A percentile compares a stretch with the other conserved stretches of the same genome.
Evolutionary conservation across 2,329 filamentous ascomycete genomes (phyloP).

Genomic region (Samsoniella hepiali): DNA sequence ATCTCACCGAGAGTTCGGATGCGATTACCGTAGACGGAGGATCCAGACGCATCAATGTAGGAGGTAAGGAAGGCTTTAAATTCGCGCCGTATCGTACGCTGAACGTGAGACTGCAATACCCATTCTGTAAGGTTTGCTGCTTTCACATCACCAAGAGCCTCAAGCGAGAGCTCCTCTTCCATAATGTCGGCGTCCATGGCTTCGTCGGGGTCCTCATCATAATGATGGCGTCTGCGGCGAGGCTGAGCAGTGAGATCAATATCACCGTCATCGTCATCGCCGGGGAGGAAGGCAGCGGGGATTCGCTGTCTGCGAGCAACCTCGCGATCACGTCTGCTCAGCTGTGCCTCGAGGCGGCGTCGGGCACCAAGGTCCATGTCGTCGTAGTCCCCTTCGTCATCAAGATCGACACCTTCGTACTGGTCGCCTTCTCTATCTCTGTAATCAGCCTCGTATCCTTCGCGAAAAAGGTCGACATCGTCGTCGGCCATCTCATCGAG

Average conservation of each 20-base stretch:
- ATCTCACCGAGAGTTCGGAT: conserved; percentile 95
- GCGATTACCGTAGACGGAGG: conserved; percentile 90
- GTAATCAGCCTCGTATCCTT: conserved; percentile 72
- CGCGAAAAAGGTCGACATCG: conserved; percentile 73
- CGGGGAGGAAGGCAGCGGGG: conserved; percentile 70
- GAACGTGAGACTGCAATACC: conserved; percentile 85
- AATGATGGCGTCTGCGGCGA: conserved; percentile 79
- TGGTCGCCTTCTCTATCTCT: conserved; percentile 61
- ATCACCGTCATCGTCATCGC: conserved; percentile 81
- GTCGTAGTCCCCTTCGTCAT: conserved; percentile 74
- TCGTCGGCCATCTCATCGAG: conserved; percentile 81
- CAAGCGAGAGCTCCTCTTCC: conserved; percentile 90
- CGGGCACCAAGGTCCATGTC: conserved; percentile 64
- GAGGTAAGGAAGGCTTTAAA: conserved; percentile 98
- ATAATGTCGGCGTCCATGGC: conserved; percentile 91
- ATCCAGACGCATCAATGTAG: conserved; percentile 84
- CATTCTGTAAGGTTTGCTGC: conserved; percentile 91
- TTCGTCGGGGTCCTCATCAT: conserved; percentile 92
- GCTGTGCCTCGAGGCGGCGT: conserved; percentile 67
- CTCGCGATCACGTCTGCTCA: conserved; percentile 72
- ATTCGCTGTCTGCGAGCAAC: conserved; percentile 63
- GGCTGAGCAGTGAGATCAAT: conserved; percentile 83
- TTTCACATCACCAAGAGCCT: conserved; percentile 89
- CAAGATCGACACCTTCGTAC: conserved; percentile 70
- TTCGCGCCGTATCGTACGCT: conserved; percentile 89